Evolutionary conservation across 1,139 yeast species (phyloP).

Genomic region (Candida tropicalis): DNA sequence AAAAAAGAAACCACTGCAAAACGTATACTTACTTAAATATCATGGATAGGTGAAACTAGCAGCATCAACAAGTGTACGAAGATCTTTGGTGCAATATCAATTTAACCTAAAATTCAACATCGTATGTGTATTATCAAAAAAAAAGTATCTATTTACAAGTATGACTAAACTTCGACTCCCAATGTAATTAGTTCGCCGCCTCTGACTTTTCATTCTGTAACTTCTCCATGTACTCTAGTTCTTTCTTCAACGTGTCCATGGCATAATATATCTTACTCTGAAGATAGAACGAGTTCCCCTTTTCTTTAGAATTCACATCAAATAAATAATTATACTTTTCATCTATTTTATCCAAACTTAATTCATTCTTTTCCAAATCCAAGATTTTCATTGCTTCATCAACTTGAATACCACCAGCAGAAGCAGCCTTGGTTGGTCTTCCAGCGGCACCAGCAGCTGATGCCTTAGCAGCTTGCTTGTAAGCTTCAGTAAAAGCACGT

Average conservation of each 20-base stretch:
- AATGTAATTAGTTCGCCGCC: constrained; percentile 9
- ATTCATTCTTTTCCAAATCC: constrained; percentile 66
- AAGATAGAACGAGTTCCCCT: constrained; percentile 89
- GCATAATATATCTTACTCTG: constrained; percentile 88
- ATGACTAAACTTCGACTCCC: neutral
- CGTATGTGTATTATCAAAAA: neutral
- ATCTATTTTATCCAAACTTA: constrained; percentile 62
- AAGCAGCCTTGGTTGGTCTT: constrained; percentile 50
- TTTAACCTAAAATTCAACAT: neutral
- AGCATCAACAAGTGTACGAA: neutral
- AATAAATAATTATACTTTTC: constrained; percentile 82
- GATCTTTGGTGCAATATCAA: too few species aligned
- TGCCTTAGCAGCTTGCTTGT: constrained; percentile 92
- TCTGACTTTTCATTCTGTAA: constrained; percentile 26
- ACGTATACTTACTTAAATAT: too few species aligned
- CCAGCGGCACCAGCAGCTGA: constrained; percentile 61
- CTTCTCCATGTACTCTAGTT: constrained; percentile 47
- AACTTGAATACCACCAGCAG: constrained; percentile 75
- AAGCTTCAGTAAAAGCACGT: constrained; percentile 94
- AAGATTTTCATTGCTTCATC: constrained; percentile 93
- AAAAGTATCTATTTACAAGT: constrained; percentile 3
- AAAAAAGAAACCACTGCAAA: too few species aligned
- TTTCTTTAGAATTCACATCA: constrained; percentile 86
- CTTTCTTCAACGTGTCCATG: constrained; percentile 50
- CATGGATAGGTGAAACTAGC: too few species aligned